Evolutionary conservation across 2,329 filamentous ascomycete species (phyloP), one percentile per base, ranked within the genome.

Genomic region (Sclerotinia borealis): DNA sequence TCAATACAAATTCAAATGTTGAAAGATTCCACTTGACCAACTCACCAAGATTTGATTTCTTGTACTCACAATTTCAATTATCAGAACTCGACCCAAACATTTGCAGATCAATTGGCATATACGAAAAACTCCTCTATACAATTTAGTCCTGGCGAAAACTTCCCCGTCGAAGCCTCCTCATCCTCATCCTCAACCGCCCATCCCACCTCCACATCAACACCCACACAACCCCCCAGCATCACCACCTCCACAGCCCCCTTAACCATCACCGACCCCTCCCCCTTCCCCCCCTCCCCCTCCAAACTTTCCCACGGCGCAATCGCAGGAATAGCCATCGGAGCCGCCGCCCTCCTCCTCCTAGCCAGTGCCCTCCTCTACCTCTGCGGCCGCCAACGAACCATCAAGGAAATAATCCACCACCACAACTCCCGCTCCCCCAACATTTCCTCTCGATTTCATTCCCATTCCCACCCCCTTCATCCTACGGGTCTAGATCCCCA

Each of bases 291-390:
- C 10, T 8, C 48, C 6, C 13, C 48, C 37, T 13, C 49, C 6
- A 55, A 37, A 19, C 59, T 54, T n/a, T 68, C 68, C 19, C 50
- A 41, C 19, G 71, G 70, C 3, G 68, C 67, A 11, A 71, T 72
- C n/a, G 67, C 64, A 25, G 71, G 71, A 1, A 69, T 72, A 37
- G 64, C 56, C 2, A 67, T 72, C 27, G 71, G 69, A 15, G 70
- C 64, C 25, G 54, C 64, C 19, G 66, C 66, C 2, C 64, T 71
- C 22, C 10, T 68, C 6, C 6, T 71, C 7, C 49, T 72, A 8
- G 67, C 50, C 11, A 64, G 60, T 19, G 64, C 59, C 0, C 34
- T 71, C 5, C 34, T 72, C 15, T 72, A 72, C 41, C 55, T 70
- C 31, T 72, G 70, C 34, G 68, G 68, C 5, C 68, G 70, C 1